Base-by-base conservation (phyloP, 2,329 filamentous ascomycete species). In the Lasiodiplodia citricola region DNA sequence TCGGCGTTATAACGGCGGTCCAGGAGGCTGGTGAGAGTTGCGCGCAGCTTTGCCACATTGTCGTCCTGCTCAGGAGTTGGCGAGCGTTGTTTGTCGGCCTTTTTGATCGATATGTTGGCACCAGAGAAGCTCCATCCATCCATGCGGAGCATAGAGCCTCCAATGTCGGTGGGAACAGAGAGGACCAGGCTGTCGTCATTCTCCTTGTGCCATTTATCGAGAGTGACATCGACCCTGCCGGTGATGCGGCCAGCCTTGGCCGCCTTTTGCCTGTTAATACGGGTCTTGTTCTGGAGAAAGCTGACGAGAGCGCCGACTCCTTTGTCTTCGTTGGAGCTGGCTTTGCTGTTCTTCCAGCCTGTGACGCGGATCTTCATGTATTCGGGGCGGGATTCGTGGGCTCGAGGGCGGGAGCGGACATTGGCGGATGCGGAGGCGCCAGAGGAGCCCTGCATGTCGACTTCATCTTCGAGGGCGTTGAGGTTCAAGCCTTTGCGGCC, bases 1-100 rank as follows among this genome's bases (percentile, higher is more conserved):
- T 85, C 84, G 18, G 86, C 80, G 70, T 92, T 84, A 80, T 97
- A 98, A 60, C 96, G 90, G 66, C 87, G 86, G 67, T 86, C 86
- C 16, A 99, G 85, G 71, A 97, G 90, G 18, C 83, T 81, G 72
- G 89, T 88, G 69, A 97, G 86, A 72, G 90, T 25, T 14, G 35
- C 23, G 89, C 28, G 63, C 16, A 66, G 35, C 52, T 47, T 51
- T 1, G 21, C 16, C 2, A 52, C 44, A 3, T 31, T 21, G 13
- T 25, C 31, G 1, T 37, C 21, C 14, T 38, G 28, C 16, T 66
- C 25, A n/a, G 50, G 58, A 5, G 51, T 25, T 1, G 63, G 18
- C 14, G 31, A 21, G n/a, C 47, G 37, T 18, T 21, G 35, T 8
- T 38, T 13, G 62, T 47, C 74, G 21, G 74, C 60, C 14, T 75